These are phyloP conservation scores for Colletotrichum tamarilloi DNA, from an alignment of 2,329 filamentous ascomycete species.

Conservation along the genomic window DNA sequence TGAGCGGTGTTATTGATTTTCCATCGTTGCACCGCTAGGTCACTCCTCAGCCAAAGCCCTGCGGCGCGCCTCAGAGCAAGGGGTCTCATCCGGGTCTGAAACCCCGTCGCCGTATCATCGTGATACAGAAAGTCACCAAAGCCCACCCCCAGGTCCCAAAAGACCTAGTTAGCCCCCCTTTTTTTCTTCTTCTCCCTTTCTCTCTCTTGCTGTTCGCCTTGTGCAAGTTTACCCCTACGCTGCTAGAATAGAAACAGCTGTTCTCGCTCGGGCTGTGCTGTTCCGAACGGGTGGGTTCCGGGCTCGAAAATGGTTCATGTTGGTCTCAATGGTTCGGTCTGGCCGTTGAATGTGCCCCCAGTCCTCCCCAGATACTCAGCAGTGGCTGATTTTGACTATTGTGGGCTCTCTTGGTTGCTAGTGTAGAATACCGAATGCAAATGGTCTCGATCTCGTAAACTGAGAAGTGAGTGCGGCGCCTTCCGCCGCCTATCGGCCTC, in stretches of 20 bases:
- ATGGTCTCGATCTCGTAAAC: neutral
- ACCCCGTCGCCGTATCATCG: conserved; percentile 31
- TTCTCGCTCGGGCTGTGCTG: neutral
- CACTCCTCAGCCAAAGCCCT: neutral
- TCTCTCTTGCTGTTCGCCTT: no score
- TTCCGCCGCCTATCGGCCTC: neutral
- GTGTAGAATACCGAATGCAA: neutral
- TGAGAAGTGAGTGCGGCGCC: neutral
- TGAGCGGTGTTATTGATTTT: neutral
- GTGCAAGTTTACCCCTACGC: neutral
- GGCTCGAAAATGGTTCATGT: neutral
- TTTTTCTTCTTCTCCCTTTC: neutral
- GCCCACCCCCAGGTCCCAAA: neutral
- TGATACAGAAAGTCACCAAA: conserved; percentile 15
- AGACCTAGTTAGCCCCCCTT: neutral
- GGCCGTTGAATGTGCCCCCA: neutral
- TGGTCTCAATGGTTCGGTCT: neutral
- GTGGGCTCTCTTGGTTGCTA: neutral
- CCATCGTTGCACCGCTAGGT: neutral
- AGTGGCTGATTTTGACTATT: neutral
- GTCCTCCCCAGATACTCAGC: neutral
- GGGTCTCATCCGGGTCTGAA: conserved; percentile 26
- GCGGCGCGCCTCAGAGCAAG: neutral
- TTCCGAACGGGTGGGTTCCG: neutral
- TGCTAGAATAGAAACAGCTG: neutral